phyloP scores from a whole-genome alignment of 257 asterid species.

The Lycium ferocissimum region DNA sequence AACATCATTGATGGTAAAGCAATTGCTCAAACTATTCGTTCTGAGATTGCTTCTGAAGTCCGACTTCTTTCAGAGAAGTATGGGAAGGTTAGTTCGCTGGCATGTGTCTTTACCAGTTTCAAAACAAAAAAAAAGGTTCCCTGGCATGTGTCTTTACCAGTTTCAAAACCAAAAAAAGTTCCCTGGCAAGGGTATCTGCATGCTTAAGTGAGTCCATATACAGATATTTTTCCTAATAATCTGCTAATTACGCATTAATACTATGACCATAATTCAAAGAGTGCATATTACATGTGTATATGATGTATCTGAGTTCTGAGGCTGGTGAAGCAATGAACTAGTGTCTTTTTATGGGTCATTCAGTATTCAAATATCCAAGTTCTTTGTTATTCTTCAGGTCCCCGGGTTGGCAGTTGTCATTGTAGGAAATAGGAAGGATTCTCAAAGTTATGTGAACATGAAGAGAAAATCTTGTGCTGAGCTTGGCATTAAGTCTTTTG shows the following conservation, averaged over 20 bases:
- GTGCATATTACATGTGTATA: not conserved
- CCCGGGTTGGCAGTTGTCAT: slow-evolving; percentile 97
- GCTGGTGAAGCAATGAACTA: not conserved
- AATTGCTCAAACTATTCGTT: slow-evolving; percentile 73
- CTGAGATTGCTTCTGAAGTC: slow-evolving; percentile 69
- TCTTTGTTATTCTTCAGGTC: slow-evolving; percentile 59
- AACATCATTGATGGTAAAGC: slow-evolving; percentile 83
- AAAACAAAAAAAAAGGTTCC: not conserved
- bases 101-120: not conserved
- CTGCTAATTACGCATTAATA: not conserved
- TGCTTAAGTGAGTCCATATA: not conserved
- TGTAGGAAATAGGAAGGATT: slow-evolving; percentile 89
- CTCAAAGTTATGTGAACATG: slow-evolving; percentile 93
- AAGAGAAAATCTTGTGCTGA: slow-evolving; percentile 96
- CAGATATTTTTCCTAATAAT: not conserved
- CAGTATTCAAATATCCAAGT: not conserved
- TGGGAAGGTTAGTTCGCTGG: slow-evolving; percentile 57
- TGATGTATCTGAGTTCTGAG: not conserved
- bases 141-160: slow-evolving; percentile 7
- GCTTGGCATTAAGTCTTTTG: slow-evolving; percentile 82
- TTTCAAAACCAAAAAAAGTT: not conserved
- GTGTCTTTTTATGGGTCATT: not conserved
- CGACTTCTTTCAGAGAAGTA: slow-evolving; percentile 62
- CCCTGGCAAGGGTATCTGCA: slow-evolving; percentile 16
- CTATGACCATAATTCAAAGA: not conserved